Base-by-base conservation (phyloP, 805 yeast genomes). In the Candida maris region DNA sequence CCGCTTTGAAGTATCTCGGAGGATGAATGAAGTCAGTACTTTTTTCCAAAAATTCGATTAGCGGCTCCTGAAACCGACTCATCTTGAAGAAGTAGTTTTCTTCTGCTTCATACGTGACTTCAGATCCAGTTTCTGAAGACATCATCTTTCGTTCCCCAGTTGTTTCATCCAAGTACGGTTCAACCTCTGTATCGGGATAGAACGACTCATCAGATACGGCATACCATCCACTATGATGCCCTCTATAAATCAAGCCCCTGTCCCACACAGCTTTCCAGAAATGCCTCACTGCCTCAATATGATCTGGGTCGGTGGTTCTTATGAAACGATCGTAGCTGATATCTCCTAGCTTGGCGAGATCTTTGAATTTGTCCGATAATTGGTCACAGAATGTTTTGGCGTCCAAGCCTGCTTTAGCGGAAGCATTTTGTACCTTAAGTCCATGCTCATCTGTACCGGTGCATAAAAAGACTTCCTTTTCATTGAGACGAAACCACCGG, bases 371-470 rank as follows among this genome's bases (percentile, higher is more conserved):
- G 4, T 62, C 54, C 1, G 86, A 75, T 3, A 86, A 71, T 10
- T 61, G 61, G 54, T 91, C 95, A 16, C 88, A 94, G 49, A 89
- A 83, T 29, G 58, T 54, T 51, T 81, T 71, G 1, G 96, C 86
- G 1, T 64, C 62, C n/a, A 59, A 55, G 0, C 54, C 52, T 9
- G 68, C 70, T 39, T 66, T 67, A 20, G 64, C 67, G 0, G 96
- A 95, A 0, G 94, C 97, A n/a, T 75, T 68, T 50, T 86, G 95
- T 20, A 91, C 91, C 65, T 93, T 93, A 37, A 88, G 63, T 0
- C 98, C 98, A 58, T 93, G 98, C 60, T 93, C 98, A 58, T 93
- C 98, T 0, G 97, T 89, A 0, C 98, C 98, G 0, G 97, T 93
- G 5, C 85, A 75, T 52, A 89, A 73, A 41, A 64, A 73, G 0